These are phyloP conservation scores for Mucor plumbeus DNA, from an alignment of 371 early-diverging fungal genomes.

Conservation along the genomic window DNA sequence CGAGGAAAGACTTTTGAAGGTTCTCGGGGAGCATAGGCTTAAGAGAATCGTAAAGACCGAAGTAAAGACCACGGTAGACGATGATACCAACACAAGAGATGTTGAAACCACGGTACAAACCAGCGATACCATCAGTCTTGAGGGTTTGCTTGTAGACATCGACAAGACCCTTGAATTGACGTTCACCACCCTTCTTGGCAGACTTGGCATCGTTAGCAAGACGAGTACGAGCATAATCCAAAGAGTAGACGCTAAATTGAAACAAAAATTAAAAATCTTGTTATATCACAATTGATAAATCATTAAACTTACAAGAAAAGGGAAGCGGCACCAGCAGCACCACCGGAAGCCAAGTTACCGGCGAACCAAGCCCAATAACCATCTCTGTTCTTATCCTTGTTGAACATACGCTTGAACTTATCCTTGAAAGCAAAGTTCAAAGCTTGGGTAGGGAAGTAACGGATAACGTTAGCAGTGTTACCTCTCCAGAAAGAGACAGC, in stretches of 20 bases:
- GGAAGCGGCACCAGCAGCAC: slow-evolving; percentile 75
- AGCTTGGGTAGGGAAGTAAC: slow-evolving; percentile 87
- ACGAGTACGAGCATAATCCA: slow-evolving; percentile 88
- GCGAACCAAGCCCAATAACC: slow-evolving; percentile 75
- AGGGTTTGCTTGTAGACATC: slow-evolving; percentile 76
- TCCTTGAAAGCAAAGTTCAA: slow-evolving; percentile 85
- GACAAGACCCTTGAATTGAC: slow-evolving; percentile 77
- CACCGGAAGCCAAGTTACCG: slow-evolving; percentile 80
- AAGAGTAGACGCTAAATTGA: slow-evolving; percentile 62
- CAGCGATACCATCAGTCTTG: slow-evolving; percentile 68
- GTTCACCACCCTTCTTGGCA: slow-evolving; percentile 68
- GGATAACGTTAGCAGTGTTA: slow-evolving; percentile 80
- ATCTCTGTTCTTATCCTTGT: slow-evolving; percentile 63
- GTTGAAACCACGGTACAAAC: slow-evolving; percentile 82
- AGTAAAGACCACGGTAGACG: slow-evolving; percentile 81
- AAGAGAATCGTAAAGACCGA: slow-evolving; percentile 81
- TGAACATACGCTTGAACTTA: slow-evolving; percentile 78
- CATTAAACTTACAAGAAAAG: slow-evolving; percentile 41
- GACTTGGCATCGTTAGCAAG: slow-evolving; percentile 78
- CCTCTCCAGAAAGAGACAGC: slow-evolving; percentile 75
- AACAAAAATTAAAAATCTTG: neutral
- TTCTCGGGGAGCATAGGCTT: slow-evolving; percentile 65
- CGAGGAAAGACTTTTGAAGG: slow-evolving; percentile 60
- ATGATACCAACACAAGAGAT: slow-evolving; percentile 77
- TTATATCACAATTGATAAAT: neutral